Evolutionary conservation across 75 land plant species (phyloP), one percentile per base, ranked within the genome.

Genomic region (Picea glauca): DNA sequence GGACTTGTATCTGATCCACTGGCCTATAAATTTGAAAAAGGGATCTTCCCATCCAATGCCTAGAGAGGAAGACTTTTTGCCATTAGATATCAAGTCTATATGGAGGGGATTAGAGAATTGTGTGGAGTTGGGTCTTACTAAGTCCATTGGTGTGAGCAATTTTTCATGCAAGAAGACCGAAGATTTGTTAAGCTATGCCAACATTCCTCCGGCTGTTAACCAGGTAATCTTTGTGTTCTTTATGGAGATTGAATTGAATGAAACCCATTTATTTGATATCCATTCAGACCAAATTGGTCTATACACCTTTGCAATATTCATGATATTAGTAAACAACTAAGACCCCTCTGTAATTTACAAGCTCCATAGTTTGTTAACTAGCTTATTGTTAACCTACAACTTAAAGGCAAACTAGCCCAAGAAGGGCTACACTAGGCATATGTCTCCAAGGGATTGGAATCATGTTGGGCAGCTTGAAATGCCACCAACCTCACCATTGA

Each of bases 1-100:
- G 80, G 88, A 87, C 67, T 35, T 87, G 59, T 85, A 81, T 38
- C 60, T 87, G 60, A 70, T 86, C 4, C 88, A 86, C 70, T 80
- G 76, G 84, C 88, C 88, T 3, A 32, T 81, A 32, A 75, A 58
- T 67, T 46, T 81, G 62, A 81, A 81, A 50, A 77, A 67, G 26
- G 50, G 67, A 20, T 66, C 43, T 26, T 23, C 57, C 18, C 63
- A 40, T 38, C 76, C 21, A 15, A 74, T 5, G 31, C 60, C 26
- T 33, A 81, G 23, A 58, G 58, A 43, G 46, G 72, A 74, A 33
- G 87, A 64, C 23, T 58, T 85, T 23, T 50, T 72, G 67, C 65
- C 86, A 18, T 31, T 85, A 58, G 85, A 85, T 66, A 32, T 85
- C 26, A 66, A 58, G 40, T 40, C 78, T 33, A 80, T 62, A 5